Conservation (phyloP, 306 rosid species). For the Acacia confusa region DNA sequence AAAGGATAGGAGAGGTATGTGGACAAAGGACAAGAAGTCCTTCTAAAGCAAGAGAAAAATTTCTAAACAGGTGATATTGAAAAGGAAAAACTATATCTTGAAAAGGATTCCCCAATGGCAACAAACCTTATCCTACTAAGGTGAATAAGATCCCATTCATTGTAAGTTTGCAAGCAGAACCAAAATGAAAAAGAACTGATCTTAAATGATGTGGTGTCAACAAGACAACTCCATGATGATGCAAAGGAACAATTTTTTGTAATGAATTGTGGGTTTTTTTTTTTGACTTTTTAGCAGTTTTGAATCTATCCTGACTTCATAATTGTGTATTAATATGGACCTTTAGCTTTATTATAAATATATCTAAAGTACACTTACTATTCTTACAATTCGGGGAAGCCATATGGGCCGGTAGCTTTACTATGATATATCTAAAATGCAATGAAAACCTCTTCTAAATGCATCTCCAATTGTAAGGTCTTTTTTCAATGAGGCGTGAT, state of each 20-base stretch:
- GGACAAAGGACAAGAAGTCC: background rate
- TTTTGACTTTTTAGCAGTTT: background rate
- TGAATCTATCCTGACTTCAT: background rate
- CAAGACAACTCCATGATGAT: background rate
- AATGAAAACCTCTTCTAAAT: background rate
- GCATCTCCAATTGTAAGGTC: background rate
- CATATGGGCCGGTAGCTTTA: background rate
- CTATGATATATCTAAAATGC: background rate
- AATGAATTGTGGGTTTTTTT: background rate
- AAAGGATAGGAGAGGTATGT: background rate
- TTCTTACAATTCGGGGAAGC: background rate
- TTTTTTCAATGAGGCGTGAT: background rate
- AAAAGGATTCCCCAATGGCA: background rate
- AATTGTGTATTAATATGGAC: background rate
- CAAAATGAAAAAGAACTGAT: background rate
- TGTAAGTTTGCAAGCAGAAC: background rate
- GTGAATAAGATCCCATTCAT: background rate
- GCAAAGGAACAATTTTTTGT: background rate
- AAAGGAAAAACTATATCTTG: background rate
- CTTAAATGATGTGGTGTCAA: background rate
- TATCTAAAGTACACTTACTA: background rate
- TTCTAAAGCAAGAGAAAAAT: background rate
- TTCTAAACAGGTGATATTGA: background rate
- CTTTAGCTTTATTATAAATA: background rate
- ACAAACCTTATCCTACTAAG: background rate